phyloP scores from a whole-genome alignment of 2,329 filamentous ascomycete genomes.

The Scolecobasidium constrictum region DNA sequence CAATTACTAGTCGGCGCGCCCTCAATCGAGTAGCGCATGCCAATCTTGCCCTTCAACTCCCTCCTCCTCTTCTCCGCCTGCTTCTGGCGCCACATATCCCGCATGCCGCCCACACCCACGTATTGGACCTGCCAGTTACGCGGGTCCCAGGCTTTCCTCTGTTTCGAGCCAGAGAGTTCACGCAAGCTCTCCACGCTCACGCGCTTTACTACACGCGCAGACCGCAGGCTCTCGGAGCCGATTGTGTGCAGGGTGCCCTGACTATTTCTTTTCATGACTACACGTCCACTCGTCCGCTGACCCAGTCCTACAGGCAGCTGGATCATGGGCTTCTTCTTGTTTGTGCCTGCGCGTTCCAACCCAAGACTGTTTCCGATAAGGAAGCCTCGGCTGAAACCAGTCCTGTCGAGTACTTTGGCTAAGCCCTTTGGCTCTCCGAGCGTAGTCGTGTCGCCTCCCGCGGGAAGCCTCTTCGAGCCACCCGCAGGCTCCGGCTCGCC shows the following conservation, averaged over 20 bases:
- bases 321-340: conserved; percentile 30
- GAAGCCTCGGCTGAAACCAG: conserved; percentile 32
- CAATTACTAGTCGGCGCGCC: conserved; percentile 2
- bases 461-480: conserved; percentile 21
- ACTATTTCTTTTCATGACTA: conserved; percentile 11
- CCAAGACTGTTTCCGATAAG: conserved; percentile 46
- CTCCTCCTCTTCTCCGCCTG: conserved; percentile 42
- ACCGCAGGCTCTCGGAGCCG: conserved; percentile 13
- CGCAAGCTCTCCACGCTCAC: conserved; percentile 11
- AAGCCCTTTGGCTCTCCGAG: conserved; percentile 11
- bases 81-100: conserved; percentile 31
- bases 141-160: conserved; percentile 27
- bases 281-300: conserved; percentile 12
- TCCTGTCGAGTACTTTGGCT: conserved; percentile 19
- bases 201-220: conserved; percentile 15
- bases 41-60: conserved; percentile 44
- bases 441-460: conserved; percentile 35
- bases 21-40: conserved; percentile 27
- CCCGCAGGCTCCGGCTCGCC: conserved; percentile 20
- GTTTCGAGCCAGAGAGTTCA: conserved; percentile 16
- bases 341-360: conserved; percentile 36
- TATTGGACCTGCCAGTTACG: conserved; percentile 38
- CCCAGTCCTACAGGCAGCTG: conserved; percentile 22
- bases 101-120: conserved; percentile 38
- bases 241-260: conserved; percentile 9